phyloP scores from a whole-genome alignment of 192 early-diverging fungal species.

The Rhizophlyctis rosea region DNA sequence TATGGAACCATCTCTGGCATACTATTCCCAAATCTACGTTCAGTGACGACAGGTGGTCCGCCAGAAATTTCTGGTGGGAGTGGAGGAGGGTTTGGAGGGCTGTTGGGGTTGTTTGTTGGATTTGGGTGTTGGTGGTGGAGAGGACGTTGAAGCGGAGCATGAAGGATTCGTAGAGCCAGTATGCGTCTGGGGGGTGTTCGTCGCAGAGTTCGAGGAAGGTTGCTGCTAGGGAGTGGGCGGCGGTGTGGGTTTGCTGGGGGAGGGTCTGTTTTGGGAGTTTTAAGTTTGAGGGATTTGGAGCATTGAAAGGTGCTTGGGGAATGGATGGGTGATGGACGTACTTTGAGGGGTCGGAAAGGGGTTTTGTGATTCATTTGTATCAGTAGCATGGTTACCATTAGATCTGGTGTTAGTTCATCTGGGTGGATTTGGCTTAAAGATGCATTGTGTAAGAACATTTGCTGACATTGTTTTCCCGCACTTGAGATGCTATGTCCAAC shows the following conservation, averaged over 20 bases:
- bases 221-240: slow-evolving; percentile 31
- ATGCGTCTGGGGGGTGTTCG: slow-evolving; percentile 38
- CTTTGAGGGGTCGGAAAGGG: not conserved
- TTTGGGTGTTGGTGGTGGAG: slow-evolving; percentile 5
- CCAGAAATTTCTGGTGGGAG: slow-evolving; percentile 21
- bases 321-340: not conserved
- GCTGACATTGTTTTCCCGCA: no score
- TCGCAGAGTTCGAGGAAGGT: slow-evolving; percentile 45
- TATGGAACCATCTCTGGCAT: slow-evolving; percentile 34
- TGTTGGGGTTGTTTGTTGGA: slow-evolving; percentile 20
- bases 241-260: slow-evolving; percentile 11
- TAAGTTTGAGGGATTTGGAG: no score
- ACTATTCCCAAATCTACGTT: slow-evolving; percentile 3
- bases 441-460: no score
- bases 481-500: not conserved
- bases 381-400: slow-evolving; percentile 30
- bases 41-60: slow-evolving; percentile 20
- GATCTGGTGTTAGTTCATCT: slow-evolving; percentile 15
- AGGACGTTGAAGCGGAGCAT: slow-evolving; percentile 19
- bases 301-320: not conserved
- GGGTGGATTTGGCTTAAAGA: not conserved
- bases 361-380: slow-evolving; percentile 12
- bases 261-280: no score
- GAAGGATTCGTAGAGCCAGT: slow-evolving; percentile 39
- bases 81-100: slow-evolving; percentile 28